Base-by-base conservation (phyloP, 2,329 filamentous ascomycete species). In the Sclerotinia sclerotiorum region DNA sequence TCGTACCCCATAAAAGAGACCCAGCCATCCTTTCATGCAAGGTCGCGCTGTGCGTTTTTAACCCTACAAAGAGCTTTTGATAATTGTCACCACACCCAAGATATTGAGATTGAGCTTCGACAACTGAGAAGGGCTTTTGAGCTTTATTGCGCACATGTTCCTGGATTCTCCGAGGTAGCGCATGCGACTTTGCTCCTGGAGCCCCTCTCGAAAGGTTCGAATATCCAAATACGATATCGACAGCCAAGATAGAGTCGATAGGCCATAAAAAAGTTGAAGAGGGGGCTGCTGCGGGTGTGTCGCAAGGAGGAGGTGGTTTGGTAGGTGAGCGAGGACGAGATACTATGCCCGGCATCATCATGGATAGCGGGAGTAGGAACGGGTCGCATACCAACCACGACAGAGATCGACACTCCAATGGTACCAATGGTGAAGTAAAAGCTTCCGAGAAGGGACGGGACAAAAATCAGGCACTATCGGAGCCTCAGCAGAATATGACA, bases 301-400 rank as follows among this genome's bases (percentile, higher is more conserved):
- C 69, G 69, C 72, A 73, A 71, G 73, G 73, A 70, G 72, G 65
- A 67, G 75, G 71, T 68, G 71, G 71, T 71, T 60, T 56, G 70
- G 72, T 71, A 70, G 73, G 71, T 55, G 69, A 70, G 60, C 58
- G 68, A 46, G 68, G 69, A 52, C 67, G 63, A 69, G 73, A 72
- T 74, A 78, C 71, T 75, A 86, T 85, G 84, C 83, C 84, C 71
- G 83, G 84, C 74, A 80, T 85, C 80, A 83, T 81, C 74, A 86
- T 86, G 84, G 84, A 86, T 73, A 82, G 83, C 79, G 83, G 83
- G 78, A 80, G 79, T 76, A 81, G 82, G 76, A 84, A 84, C 76
- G 83, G 83, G 73, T 79, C 80, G 75, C 84, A 82, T 76, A 83
- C 82, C 74, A 84, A 87, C 76, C 83, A 87, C 77, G 83, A 87